Evolutionary conservation across 129 eudicot genomes (phyloP).

Genomic region (Lactuca sativa): DNA sequence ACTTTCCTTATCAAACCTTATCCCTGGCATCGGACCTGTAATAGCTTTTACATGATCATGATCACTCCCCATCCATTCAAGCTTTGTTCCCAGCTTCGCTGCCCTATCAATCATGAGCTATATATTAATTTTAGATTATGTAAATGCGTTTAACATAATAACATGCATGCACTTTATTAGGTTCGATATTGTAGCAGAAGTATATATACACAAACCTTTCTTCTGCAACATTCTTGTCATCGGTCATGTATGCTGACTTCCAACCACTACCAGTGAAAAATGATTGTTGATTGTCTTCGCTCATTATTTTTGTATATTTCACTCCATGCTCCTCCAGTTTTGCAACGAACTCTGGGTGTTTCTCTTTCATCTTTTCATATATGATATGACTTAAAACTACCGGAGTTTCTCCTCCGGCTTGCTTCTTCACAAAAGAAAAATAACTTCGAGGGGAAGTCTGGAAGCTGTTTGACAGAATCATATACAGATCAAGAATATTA

Average conservation of each 20-base stretch:
- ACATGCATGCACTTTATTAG: no score
- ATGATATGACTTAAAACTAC: conserved; percentile 64
- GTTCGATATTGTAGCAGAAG: no score
- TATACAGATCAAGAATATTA: no score
- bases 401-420: conserved; percentile 72
- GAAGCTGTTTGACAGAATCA: conserved; percentile 51
- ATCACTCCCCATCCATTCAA: conserved; percentile 29
- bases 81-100: conserved; percentile 18
- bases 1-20: conserved; percentile 10
- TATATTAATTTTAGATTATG: no score
- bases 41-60: conserved; percentile 29
- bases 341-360: conserved; percentile 56
- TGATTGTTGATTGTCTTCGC: conserved; percentile 63
- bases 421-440: conserved; percentile 71
- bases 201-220: conserved; percentile 43
- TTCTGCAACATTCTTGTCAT: conserved; percentile 62
- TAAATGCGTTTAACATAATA: no score
- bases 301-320: conserved; percentile 47
- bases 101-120: conserved; percentile 3
- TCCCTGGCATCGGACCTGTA: conserved; percentile 26
- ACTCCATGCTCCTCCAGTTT: conserved; percentile 59
- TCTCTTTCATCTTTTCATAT: conserved; percentile 63
- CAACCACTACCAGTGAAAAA: conserved; percentile 69
- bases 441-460: conserved; percentile 62
- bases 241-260: conserved; percentile 71